Evolutionary conservation across 2,329 filamentous ascomycete genomes (phyloP).

Genomic region (Colletotrichum sublineola): DNA sequence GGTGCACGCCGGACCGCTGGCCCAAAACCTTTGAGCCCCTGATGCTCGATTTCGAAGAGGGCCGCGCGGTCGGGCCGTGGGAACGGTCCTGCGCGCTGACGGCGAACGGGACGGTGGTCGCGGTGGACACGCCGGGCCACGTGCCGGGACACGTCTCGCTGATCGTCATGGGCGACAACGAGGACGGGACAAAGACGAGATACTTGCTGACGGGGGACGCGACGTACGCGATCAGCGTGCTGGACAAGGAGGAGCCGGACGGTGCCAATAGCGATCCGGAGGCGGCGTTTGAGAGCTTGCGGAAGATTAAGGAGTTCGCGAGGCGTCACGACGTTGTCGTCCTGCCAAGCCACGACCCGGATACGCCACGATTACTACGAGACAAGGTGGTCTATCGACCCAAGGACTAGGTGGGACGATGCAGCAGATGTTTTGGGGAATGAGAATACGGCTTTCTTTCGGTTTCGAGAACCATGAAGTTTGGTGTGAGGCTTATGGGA

Average conservation of each 20-base stretch:
- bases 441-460: background rate
- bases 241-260: constrained; percentile 51
- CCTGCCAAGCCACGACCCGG: constrained; percentile 47
- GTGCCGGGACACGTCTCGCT: constrained; percentile 51
- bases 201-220: constrained; percentile 50
- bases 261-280: constrained; percentile 50
- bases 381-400: constrained; percentile 33
- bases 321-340: constrained; percentile 46
- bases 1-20: constrained; percentile 50
- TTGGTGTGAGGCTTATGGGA: background rate
- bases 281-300: constrained; percentile 48
- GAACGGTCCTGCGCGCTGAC: constrained; percentile 48
- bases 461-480: too few species aligned
- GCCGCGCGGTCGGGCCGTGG: constrained; percentile 48
- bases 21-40: constrained; percentile 48
- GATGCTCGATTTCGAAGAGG: constrained; percentile 47
- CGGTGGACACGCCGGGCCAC: constrained; percentile 52
- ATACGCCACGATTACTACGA: constrained; percentile 23
- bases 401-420: background rate
- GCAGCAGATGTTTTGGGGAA: background rate
- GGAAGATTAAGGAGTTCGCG: constrained; percentile 50
- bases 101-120: constrained; percentile 47
- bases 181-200: constrained; percentile 42
- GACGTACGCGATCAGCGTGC: constrained; percentile 48
- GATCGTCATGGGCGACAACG: constrained; percentile 39